Percentiles rank a stretch among this genome's conserved stretches.
Evolutionary conservation across 129 eudicot genomes (phyloP).

Genomic region (Centaurea solstitialis): DNA sequence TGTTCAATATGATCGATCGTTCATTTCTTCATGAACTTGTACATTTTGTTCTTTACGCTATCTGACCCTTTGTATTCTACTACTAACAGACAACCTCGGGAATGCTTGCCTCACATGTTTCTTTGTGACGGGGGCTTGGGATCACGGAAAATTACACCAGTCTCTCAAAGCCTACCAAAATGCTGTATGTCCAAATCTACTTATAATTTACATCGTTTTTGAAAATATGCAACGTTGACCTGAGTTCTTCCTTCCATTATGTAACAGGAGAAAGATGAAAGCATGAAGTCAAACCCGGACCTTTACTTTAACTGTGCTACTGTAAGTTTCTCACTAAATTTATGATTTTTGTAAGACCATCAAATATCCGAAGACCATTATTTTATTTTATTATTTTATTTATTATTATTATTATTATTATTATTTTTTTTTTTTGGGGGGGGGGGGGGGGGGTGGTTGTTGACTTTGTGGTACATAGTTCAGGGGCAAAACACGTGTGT

Average conservation of each 20-base stretch:
- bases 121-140: conserved; percentile 93
- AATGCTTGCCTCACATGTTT: conserved; percentile 95
- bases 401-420: too few species aligned
- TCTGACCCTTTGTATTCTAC: conserved; percentile 25
- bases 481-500: background rate
- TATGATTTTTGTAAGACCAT: background rate
- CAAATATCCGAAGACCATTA: background rate
- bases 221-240: conserved; percentile 4
- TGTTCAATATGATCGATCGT: background rate
- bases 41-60: background rate
- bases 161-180: conserved; percentile 93
- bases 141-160: conserved; percentile 75
- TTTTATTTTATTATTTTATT: too few species aligned
- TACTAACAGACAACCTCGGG: conserved; percentile 82
- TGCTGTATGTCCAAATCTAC: conserved; percentile 60
- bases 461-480: background rate
- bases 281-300: conserved; percentile 86
- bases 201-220: background rate
- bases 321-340: conserved; percentile 42
- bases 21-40: background rate
- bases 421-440: background rate
- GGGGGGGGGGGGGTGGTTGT: background rate
- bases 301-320: conserved; percentile 85
- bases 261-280: conserved; percentile 92
- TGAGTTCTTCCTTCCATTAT: conserved; percentile 20